phyloP scores from a whole-genome alignment of 345 rosid genomes.

The Hibiscus syriacus region DNA sequence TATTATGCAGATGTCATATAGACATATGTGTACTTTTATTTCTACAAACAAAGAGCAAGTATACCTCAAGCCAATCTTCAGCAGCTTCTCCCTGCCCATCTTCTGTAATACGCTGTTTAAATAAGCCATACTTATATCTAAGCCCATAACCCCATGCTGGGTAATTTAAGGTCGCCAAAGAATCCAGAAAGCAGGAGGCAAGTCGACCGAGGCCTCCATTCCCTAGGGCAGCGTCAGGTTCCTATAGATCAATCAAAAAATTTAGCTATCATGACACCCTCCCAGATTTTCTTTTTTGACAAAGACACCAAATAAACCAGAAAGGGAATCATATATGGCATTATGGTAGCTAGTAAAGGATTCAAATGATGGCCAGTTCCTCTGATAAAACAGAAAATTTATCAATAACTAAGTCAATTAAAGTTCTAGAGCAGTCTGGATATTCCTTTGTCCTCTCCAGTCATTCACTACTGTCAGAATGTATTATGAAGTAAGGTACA shows the following conservation, averaged over 20 bases:
- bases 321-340: background rate
- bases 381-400: background rate
- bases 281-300: background rate
- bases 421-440: too few species aligned
- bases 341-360: background rate
- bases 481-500: background rate
- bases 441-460: background rate
- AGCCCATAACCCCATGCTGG: conserved; percentile 92
- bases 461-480: background rate
- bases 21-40: background rate
- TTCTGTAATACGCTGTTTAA: conserved; percentile 66
- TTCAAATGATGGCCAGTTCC: background rate
- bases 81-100: conserved; percentile 81
- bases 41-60: conserved; percentile 11
- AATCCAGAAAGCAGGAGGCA: conserved; percentile 78
- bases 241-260: conserved; percentile 30
- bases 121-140: conserved; percentile 71
- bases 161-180: conserved; percentile 69
- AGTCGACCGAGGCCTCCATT: conserved; percentile 86
- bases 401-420: background rate
- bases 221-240: conserved; percentile 87
- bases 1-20: background rate
- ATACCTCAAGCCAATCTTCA: conserved; percentile 90
- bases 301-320: background rate
- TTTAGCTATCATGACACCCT: background rate